These are phyloP conservation scores for Epichloe coenophiala DNA, from an alignment of 2,329 filamentous ascomycete genomes.

Conservation along the genomic window DNA sequence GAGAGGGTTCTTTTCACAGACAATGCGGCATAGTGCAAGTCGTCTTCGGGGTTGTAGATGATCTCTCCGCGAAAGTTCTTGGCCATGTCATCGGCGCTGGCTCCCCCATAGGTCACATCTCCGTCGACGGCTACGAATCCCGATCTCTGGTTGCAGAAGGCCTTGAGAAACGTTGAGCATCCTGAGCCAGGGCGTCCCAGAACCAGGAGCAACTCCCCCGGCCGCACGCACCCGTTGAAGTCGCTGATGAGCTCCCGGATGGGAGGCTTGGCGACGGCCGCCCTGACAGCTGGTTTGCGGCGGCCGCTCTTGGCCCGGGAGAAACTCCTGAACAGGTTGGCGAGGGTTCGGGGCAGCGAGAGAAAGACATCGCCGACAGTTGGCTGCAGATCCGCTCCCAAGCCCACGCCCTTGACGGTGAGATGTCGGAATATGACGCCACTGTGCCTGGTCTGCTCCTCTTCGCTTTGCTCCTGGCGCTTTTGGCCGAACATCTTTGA, in stretches of 20 bases:
- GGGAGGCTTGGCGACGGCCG: slow-evolving; percentile 40
- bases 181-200: slow-evolving; percentile 54
- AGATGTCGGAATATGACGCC: slow-evolving; percentile 59
- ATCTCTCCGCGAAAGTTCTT: slow-evolving; percentile 46
- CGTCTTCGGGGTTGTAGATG: slow-evolving; percentile 55
- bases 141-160: slow-evolving; percentile 55
- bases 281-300: slow-evolving; percentile 26
- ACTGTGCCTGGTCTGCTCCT: slow-evolving; percentile 54
- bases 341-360: slow-evolving; percentile 33
- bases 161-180: slow-evolving; percentile 59
- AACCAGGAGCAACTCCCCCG: slow-evolving; percentile 59
- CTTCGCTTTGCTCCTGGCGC: slow-evolving; percentile 51
- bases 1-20: slow-evolving; percentile 52
- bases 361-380: slow-evolving; percentile 52
- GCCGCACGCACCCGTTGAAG: slow-evolving; percentile 54
- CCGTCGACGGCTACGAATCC: slow-evolving; percentile 52
- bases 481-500: slow-evolving; percentile 57
- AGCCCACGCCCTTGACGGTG: slow-evolving; percentile 55
- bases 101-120: slow-evolving; percentile 49
- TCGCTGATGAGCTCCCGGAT: slow-evolving; percentile 51
- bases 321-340: slow-evolving; percentile 31
- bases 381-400: slow-evolving; percentile 43
- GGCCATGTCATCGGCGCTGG: slow-evolving; percentile 29
- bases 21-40: slow-evolving; percentile 56
- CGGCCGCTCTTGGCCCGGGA: neutral